These are phyloP conservation scores for Lactifluus piperatus DNA, from an alignment of 768 basidiomycete species.

Conservation along the genomic window DNA sequence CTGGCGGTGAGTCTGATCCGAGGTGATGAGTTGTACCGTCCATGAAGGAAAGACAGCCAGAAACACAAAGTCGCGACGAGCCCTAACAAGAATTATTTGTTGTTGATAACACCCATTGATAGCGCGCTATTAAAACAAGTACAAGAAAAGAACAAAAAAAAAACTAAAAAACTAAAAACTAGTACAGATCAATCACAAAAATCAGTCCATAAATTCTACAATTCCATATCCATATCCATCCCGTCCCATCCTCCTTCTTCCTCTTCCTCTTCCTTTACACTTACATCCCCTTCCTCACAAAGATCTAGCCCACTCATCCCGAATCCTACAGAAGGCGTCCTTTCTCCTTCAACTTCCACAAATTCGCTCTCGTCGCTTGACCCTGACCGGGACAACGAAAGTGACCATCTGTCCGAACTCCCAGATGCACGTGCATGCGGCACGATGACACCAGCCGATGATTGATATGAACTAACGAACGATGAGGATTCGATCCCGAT, in stretches of 20 bases:
- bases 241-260: constrained; percentile 42
- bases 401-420: constrained; percentile 32
- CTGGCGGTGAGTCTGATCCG: constrained; percentile 23
- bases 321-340: constrained; percentile 19
- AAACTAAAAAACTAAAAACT: too few species aligned
- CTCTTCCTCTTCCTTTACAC: constrained; percentile 36
- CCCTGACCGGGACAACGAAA: constrained; percentile 25
- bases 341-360: constrained; percentile 17
- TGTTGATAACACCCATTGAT: too few species aligned
- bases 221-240: constrained; percentile 64
- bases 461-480: constrained; percentile 17
- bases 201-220: constrained; percentile 28
- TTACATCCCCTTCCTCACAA: constrained; percentile 37
- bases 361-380: constrained; percentile 30
- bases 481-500: constrained; percentile 30
- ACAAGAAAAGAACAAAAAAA: neutral
- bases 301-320: constrained; percentile 23
- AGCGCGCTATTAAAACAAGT: too few species aligned
- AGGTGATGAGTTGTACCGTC: constrained; percentile 2
- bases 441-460: constrained; percentile 5
- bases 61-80: too few species aligned
- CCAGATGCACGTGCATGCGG: neutral
- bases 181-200: constrained; percentile 1
- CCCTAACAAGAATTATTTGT: too few species aligned
- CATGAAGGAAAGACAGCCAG: neutral